Percentiles rank a stretch among this genome's conserved stretches.
Conservation (phyloP, 176 grass and related monocot genomes). For the Puccinellia tenuiflora region DNA sequence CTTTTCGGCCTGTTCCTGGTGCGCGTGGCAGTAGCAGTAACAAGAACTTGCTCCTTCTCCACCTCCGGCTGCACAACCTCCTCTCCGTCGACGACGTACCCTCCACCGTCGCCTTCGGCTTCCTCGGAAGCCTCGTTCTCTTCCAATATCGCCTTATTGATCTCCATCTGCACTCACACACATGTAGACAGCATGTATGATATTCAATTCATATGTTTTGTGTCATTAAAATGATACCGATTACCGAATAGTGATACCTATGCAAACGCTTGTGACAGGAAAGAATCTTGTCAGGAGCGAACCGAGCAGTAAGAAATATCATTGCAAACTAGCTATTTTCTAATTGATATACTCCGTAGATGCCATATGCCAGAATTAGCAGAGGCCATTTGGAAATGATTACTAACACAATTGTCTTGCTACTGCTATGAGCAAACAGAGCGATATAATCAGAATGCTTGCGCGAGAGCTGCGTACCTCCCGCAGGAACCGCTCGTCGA, state of each 20-base stretch:
- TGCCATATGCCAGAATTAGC: background rate
- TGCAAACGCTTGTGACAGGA: background rate
- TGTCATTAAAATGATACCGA: background rate
- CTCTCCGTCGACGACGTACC: background rate
- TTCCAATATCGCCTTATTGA: constrained; percentile 56
- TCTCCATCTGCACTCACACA: constrained; percentile 39
- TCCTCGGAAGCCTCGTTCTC: constrained; percentile 43
- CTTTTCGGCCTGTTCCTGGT: constrained; percentile 55
- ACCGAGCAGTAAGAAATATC: background rate
- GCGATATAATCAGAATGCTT: background rate
- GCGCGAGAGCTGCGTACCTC: constrained; percentile 34
- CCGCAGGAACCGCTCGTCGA: constrained; percentile 74
- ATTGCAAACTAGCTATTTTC: background rate
- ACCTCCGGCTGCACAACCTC: background rate
- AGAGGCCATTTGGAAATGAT: background rate
- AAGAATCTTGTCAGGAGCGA: background rate
- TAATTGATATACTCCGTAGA: too few relatives aligned
- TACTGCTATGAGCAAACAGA: background rate
- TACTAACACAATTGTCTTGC: background rate
- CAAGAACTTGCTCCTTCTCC: constrained; percentile 35
- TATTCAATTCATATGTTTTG: background rate
- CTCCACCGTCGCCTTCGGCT: background rate
- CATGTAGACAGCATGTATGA: background rate
- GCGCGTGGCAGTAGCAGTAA: constrained; percentile 12
- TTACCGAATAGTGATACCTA: background rate